Percentiles rank a stretch among this genome's conserved stretches.
Conservation (phyloP, 2,329 filamentous ascomycete genomes). For the Neopestalotiopsis sp. region DNA sequence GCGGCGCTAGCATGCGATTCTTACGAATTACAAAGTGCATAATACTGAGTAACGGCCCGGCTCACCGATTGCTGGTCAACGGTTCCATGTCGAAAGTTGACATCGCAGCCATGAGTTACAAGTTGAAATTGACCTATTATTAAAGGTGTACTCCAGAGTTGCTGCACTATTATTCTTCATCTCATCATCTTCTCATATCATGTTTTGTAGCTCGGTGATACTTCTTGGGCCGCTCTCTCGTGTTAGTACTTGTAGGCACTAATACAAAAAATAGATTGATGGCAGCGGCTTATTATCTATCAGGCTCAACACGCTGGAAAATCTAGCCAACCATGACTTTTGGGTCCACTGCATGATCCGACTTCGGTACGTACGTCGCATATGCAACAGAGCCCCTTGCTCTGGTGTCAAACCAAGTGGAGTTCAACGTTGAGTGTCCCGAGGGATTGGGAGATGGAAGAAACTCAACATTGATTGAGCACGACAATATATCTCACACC, state of each 20-base stretch:
- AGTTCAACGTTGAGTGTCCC: neutral
- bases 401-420: neutral
- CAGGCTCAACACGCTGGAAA: neutral
- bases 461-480: neutral
- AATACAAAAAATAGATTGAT: neutral
- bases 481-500: slow-evolving; percentile 4
- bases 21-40: too few relatives aligned
- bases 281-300: neutral
- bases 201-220: too few relatives aligned
- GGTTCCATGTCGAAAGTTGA: too few relatives aligned
- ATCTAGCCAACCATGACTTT: neutral
- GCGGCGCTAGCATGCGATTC: too few relatives aligned
- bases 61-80: too few relatives aligned
- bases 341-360: slow-evolving; percentile 1
- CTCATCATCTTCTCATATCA: too few relatives aligned
- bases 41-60: too few relatives aligned
- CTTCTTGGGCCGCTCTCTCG: neutral
- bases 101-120: too few relatives aligned
- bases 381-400: neutral
- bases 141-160: too few relatives aligned
- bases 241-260: neutral
- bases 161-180: too few relatives aligned
- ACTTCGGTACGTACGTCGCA: slow-evolving; percentile 1
- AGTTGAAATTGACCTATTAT: too few relatives aligned
- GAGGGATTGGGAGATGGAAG: neutral